Evolutionary conservation across 1,139 yeast species (phyloP).

Genomic region (Lodderomyces parapsilosis): DNA sequence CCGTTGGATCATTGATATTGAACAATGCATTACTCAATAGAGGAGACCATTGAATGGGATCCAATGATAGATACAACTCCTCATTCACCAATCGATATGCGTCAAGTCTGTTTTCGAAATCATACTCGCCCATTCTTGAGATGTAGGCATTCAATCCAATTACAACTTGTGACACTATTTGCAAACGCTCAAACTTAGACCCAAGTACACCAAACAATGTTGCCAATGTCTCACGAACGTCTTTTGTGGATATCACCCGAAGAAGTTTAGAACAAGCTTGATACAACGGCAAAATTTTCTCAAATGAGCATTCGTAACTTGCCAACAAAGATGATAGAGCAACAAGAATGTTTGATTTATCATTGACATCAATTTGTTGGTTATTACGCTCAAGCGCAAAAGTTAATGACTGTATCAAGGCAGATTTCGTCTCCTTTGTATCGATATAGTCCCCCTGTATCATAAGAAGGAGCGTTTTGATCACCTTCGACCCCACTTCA

Average conservation of each 20-base stretch:
- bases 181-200: conserved; percentile 42
- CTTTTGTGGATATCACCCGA: conserved; percentile 55
- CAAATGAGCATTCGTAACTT: conserved; percentile 53
- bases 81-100: conserved; percentile 72
- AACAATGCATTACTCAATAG: conserved; percentile 65
- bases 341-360: conserved; percentile 58
- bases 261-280: conserved; percentile 58
- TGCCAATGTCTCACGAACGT: conserved; percentile 61
- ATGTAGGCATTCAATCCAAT: conserved; percentile 71
- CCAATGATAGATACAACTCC: conserved; percentile 38
- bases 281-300: conserved; percentile 55
- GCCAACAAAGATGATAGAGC: conserved; percentile 56
- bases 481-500: conserved; percentile 53
- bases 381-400: conserved; percentile 63
- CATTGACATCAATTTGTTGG: conserved; percentile 50
- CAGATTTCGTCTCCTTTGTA: conserved; percentile 53
- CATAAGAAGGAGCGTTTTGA: conserved; percentile 53
- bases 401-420: conserved; percentile 59
- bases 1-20: conserved; percentile 76
- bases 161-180: conserved; percentile 50
- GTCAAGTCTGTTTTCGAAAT: conserved; percentile 70
- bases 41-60: conserved; percentile 76
- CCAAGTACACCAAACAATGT: conserved; percentile 63
- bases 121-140: conserved; percentile 68
- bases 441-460: conserved; percentile 62